Base-by-base conservation (phyloP, 768 basidiomycete genomes). In the Lactarius vividus region DNA sequence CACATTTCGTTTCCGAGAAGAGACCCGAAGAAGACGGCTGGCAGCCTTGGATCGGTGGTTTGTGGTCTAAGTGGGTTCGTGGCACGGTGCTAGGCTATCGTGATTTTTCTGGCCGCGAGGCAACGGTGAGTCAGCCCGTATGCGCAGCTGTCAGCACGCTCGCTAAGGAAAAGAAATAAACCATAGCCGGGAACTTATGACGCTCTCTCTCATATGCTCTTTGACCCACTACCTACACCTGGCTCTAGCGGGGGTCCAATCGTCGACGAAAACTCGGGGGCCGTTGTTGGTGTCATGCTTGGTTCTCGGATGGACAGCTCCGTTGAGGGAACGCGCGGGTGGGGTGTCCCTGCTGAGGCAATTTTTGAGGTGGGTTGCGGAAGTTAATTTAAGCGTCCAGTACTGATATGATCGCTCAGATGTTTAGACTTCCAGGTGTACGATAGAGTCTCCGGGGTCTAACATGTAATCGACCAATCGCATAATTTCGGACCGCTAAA, bases 171-270 rank as follows among this genome's bases (percentile, higher is more conserved):
- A 52, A 31, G 20, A 35, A 55, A 2, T 57, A 31, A 66, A 20
- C 33, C 39, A 29, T 70, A 87, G 85, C 84, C 86, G 3, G 89
- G 88, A 18, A 87, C 87, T n/a, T 85, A 88, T 72, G 87, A 88
- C 69, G 76, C 83, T 5, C 79, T 90, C 11, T 81, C 83, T 1
- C 83, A 86, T 69, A 73, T 90, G 68, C 72, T 84, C 54, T 82
- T 88, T 72, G 75, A 77, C 40, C 81, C 82, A 2, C 71, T 83
- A 9, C 88, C 88, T 15, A 83, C 84, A 0, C 78, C 82, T 1
- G 88, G 88, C 8, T 88, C 87, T 23, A 88, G 87, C 63, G 88
- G 89, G 4, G 88, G 87, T 1, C 88, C 88, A 0, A 83, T 90
- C 62, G 76, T 90, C 9, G 84, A 87, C 63, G 80, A 81, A 67